phyloP scores from a whole-genome alignment of 331 rosid genomes.

The Saraca asoca region DNA sequence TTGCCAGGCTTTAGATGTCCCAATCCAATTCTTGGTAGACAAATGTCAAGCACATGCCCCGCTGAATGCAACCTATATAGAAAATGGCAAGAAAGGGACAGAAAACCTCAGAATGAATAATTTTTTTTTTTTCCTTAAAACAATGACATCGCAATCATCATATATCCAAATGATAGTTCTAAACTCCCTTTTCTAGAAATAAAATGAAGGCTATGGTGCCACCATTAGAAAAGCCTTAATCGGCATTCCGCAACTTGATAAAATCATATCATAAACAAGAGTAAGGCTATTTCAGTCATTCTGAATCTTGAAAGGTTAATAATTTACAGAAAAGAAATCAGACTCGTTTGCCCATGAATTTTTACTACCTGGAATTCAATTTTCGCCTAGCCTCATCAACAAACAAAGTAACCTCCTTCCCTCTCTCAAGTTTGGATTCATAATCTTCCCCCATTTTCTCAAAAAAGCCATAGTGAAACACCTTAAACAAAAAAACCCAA shows the following conservation, averaged over 20 bases:
- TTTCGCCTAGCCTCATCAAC: conserved; percentile 67
- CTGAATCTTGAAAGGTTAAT: background rate
- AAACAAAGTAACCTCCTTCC: conserved; percentile 50
- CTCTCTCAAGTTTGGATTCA: conserved; percentile 38
- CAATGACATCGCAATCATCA: background rate
- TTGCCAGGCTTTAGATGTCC: conserved; percentile 66
- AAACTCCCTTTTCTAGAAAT: conserved; percentile 1
- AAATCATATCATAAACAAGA: conserved; percentile 17
- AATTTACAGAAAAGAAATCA: background rate
- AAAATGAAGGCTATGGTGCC: background rate
- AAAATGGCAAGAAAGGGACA: background rate
- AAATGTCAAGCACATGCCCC: conserved; percentile 69
- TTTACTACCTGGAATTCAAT: conserved; percentile 58
- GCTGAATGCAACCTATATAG: conserved; percentile 72
- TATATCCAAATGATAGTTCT: conserved; percentile 11
- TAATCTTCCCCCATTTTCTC: conserved; percentile 46
- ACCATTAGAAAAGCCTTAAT: background rate
- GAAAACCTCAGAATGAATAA: background rate
- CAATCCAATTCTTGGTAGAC: conserved; percentile 57
- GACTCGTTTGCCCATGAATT: conserved; percentile 1
- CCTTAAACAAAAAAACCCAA: conserved; percentile 35
- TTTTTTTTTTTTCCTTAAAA: conserved; percentile 9
- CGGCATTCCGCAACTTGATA: background rate
- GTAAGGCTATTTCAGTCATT: too few species aligned
- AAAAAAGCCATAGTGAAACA: conserved; percentile 60